These are phyloP conservation scores for Aspergillus flavus DNA, from an alignment of 2,329 filamentous ascomycete genomes.

Conservation along the genomic window DNA sequence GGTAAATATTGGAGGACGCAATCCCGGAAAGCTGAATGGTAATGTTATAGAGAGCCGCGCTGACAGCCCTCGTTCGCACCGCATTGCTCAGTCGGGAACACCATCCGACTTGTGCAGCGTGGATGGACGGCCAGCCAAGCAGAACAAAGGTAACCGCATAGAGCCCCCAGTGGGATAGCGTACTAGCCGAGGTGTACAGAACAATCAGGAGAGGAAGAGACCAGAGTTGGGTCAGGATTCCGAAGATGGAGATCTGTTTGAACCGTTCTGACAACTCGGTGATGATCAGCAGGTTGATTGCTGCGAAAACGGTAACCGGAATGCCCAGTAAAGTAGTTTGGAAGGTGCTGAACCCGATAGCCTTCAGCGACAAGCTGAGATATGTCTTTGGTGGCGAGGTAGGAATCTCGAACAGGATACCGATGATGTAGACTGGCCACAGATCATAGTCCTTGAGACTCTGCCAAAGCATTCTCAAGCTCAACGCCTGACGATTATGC, in stretches of 20 bases:
- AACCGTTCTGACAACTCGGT: slow-evolving; percentile 33
- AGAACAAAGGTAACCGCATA: slow-evolving; percentile 34
- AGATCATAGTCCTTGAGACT: slow-evolving; percentile 40
- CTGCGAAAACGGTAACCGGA: slow-evolving; percentile 48
- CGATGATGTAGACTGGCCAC: slow-evolving; percentile 42
- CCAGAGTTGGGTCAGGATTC: slow-evolving; percentile 54
- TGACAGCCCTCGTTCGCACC: slow-evolving; percentile 53
- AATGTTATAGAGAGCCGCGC: slow-evolving; percentile 56
- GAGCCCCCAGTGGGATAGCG: slow-evolving; percentile 45
- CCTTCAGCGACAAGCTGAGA: slow-evolving; percentile 37
- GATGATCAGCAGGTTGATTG: slow-evolving; percentile 30
- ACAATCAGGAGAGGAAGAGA: slow-evolving; percentile 53
- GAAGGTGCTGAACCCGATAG: slow-evolving; percentile 12
- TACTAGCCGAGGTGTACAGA: slow-evolving; percentile 42
- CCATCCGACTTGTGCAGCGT: slow-evolving; percentile 54
- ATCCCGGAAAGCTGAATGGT: slow-evolving; percentile 44
- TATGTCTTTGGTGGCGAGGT: slow-evolving; percentile 49
- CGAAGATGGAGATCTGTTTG: slow-evolving; percentile 50
- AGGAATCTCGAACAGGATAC: slow-evolving; percentile 43
- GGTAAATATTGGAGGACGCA: slow-evolving; percentile 52
- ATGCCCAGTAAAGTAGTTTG: slow-evolving; percentile 28
- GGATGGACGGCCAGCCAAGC: slow-evolving; percentile 30
- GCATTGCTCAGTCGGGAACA: slow-evolving; percentile 52
- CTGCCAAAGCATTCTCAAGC: slow-evolving; percentile 33
- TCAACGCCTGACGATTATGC: slow-evolving; percentile 41